These are phyloP conservation scores for Fibroporia radiculosa DNA, from an alignment of 768 basidiomycete genomes.

Conservation along the genomic window DNA sequence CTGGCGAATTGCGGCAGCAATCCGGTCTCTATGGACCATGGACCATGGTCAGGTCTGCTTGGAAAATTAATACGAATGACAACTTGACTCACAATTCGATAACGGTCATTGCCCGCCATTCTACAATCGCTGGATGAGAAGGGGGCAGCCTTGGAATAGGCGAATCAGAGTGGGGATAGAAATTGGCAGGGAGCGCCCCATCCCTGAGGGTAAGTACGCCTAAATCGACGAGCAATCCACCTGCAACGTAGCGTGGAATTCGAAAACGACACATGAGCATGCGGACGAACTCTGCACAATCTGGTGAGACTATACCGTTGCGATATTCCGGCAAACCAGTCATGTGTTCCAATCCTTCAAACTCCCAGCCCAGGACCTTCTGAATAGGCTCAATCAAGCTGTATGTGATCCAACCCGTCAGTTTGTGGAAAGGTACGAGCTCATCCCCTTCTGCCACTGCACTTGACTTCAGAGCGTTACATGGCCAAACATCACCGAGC, in stretches of 20 bases:
- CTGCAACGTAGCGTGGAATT: slow-evolving; percentile 30
- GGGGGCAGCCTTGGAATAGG: slow-evolving; percentile 59
- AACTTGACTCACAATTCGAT: slow-evolving; percentile 65
- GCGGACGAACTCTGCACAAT: not conserved
- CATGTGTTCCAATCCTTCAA: slow-evolving; percentile 78
- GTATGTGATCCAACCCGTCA: slow-evolving; percentile 92
- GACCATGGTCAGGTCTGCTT: not conserved
- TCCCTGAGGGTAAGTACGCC: slow-evolving; percentile 69
- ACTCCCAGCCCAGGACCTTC: slow-evolving; percentile 66
- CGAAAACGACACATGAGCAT: not conserved
- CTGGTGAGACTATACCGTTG: slow-evolving; percentile 50
- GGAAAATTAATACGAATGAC: slow-evolving; percentile 1
- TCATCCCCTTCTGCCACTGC: slow-evolving; percentile 46
- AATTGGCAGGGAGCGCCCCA: slow-evolving; percentile 35
- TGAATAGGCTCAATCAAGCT: slow-evolving; percentile 81
- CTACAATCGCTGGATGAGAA: slow-evolving; percentile 86
- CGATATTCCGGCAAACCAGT: slow-evolving; percentile 95
- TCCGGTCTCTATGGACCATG: slow-evolving; percentile 61
- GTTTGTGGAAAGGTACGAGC: slow-evolving; percentile 92
- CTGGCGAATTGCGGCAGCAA: slow-evolving; percentile 60
- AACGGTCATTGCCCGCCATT: slow-evolving; percentile 96
- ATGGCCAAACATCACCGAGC: slow-evolving; percentile 94
- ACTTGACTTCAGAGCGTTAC: slow-evolving; percentile 38
- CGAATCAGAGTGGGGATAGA: slow-evolving; percentile 36
- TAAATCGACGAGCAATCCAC: slow-evolving; percentile 82